phyloP scores from a whole-genome alignment of 352 stramenopile genomes.

The Phytophthora cactorum region DNA sequence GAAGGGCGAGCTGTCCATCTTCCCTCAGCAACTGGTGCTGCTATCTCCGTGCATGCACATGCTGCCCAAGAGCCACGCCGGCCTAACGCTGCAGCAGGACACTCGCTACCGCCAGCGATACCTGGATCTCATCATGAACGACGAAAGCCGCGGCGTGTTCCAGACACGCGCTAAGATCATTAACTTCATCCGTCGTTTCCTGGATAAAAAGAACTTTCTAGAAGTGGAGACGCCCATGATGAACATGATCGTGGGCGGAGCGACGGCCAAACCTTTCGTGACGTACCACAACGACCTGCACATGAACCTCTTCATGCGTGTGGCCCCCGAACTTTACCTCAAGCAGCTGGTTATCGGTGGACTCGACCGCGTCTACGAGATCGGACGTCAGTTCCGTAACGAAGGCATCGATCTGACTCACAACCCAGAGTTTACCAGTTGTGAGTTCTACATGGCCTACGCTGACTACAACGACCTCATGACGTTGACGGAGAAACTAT shows the following conservation, averaged over 20 bases:
- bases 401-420: conserved; percentile 98
- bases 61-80: conserved; percentile 79
- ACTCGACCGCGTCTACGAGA: conserved; percentile 98
- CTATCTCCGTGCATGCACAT: conserved; percentile 89
- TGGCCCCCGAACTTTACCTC: conserved; percentile 98
- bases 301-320: conserved; percentile 97
- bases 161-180: conserved; percentile 94
- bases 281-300: conserved; percentile 97
- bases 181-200: conserved; percentile 91
- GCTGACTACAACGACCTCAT: conserved; percentile 99
- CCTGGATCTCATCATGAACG: conserved; percentile 97
- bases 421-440: conserved; percentile 99
- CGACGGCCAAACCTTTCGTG: conserved; percentile 97
- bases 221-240: conserved; percentile 99
- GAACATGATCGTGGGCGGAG: conserved; percentile 95
- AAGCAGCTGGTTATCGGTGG: conserved; percentile 98
- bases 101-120: conserved; percentile 94
- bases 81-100: conserved; percentile 74
- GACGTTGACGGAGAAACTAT: conserved; percentile 94
- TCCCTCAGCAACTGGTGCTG: conserved; percentile 85
- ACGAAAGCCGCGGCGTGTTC: conserved; percentile 93
- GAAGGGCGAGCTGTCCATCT: conserved; percentile 98
- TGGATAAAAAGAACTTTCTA: conserved; percentile 96
- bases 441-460: conserved; percentile 99
- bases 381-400: conserved; percentile 99